Evolutionary conservation across 768 basidiomycete species (phyloP), one percentile per base, ranked within the genome.

Genomic region (Bullera alba): DNA sequence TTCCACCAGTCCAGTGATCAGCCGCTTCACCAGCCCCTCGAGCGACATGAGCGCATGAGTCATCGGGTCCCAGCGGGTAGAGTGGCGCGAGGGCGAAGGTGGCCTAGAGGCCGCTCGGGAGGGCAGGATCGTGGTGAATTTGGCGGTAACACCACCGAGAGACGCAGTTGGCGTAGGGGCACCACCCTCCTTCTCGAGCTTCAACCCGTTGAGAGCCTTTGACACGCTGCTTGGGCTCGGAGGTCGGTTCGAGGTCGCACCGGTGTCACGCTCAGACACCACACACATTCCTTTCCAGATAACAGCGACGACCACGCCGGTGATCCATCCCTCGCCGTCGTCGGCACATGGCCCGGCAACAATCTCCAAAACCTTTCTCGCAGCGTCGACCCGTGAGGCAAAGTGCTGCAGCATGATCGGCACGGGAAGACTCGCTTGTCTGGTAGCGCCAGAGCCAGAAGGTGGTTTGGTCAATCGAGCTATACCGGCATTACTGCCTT

Each of bases 311-410:
- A 69, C 61, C 6, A 72, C 60, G 21, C 67, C 67, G 5, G 71
- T 68, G 28, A 67, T 53, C 71, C 71, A 72, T 7, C 62, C 67
- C 54, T 72, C 71, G 22, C 70, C 70, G 43, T 72, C 70, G 22
- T 70, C 66, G 25, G 51, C 50, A 46, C 70, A 72, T 10, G 69
- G 65, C 35, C 45, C 57, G 29, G 67, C 67, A 35, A 72, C 50
- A 34, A 63, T 30, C n/a, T 70, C 69, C n/a, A 72, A 54, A 5
- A 63, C 63, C 36, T 63, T 66, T n/a, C 62, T 57, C 25, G 63
- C 57, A 2, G 46, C 58, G 45, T 72, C 70, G 23, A 72, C 61
- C 15, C 63, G 60, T 29, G 53, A 50, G 5, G 70, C 70, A 42
- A 72, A 70, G 23, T 66, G 58, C 35, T 67, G 68, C n/a, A 72